phyloP scores from a whole-genome alignment of 441 rosid genomes.

The Aleurites moluccanus region DNA sequence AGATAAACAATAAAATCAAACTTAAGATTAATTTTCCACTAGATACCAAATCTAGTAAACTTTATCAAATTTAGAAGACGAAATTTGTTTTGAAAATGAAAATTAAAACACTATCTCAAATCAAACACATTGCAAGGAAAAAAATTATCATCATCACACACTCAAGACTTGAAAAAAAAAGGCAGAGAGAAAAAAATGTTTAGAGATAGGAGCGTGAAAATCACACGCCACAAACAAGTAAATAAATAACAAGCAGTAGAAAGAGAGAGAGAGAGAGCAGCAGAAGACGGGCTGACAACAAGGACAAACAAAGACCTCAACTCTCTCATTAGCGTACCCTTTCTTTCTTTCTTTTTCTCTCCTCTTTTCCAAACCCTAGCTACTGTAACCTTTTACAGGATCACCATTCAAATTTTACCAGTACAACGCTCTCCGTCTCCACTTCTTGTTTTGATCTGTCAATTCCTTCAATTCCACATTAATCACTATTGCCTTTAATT shows the following conservation, averaged over 20 bases:
- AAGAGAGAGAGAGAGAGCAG: neutral
- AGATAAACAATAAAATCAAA: too few relatives aligned
- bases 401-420: neutral
- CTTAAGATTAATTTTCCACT: too few relatives aligned
- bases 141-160: too few relatives aligned
- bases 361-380: conserved; percentile 19
- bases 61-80: too few relatives aligned
- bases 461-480: conserved; percentile 3
- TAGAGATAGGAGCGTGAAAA: neutral
- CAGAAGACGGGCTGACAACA: neutral
- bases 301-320: neutral
- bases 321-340: neutral
- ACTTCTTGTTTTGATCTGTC: conserved; percentile 1
- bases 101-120: too few relatives aligned
- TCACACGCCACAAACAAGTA: neutral
- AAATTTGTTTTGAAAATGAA: too few relatives aligned
- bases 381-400: neutral
- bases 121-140: too few relatives aligned
- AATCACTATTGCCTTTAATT: neutral
- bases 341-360: neutral
- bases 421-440: neutral
- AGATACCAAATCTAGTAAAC: too few relatives aligned
- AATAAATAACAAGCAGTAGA: neutral
- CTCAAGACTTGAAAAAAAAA: too few relatives aligned
- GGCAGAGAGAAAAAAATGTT: too few relatives aligned